Percentiles rank a stretch among this genome's conserved stretches.
phyloP scores from a whole-genome alignment of 306 rosid species.

The Rosa lucieae region DNA sequence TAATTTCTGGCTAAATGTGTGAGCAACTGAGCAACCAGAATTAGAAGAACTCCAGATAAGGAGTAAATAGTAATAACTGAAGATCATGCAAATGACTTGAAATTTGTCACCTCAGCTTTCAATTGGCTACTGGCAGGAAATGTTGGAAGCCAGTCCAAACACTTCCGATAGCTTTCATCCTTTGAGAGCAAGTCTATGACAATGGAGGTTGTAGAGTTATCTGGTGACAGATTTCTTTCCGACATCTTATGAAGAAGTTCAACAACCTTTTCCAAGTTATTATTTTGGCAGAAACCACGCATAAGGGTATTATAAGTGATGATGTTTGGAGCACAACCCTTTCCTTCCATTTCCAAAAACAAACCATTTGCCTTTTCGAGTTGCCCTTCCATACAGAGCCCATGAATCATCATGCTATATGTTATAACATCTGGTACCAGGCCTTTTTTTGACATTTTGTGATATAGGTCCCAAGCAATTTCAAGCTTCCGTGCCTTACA shows the following conservation, averaged over 20 bases:
- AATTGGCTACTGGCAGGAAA: constrained; percentile 22
- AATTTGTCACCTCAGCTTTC: constrained; percentile 2
- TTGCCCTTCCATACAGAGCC: constrained; percentile 38
- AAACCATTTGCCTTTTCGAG: constrained; percentile 42
- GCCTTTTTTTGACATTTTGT: constrained; percentile 25
- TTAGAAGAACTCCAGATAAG: neutral
- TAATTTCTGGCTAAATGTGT: constrained; percentile 12
- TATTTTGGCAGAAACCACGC: constrained; percentile 40
- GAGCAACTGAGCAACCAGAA: neutral
- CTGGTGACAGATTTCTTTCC: constrained; percentile 37
- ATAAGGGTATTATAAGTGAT: constrained; percentile 36
- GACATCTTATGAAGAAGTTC: constrained; percentile 48
- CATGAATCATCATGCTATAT: constrained; percentile 42
- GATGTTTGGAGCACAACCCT: constrained; percentile 41
- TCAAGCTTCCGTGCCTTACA: constrained; percentile 36
- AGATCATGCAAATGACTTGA: neutral
- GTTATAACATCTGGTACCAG: constrained; percentile 29
- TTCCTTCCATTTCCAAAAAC: constrained; percentile 38
- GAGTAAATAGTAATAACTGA: neutral
- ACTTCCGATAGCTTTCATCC: constrained; percentile 33
- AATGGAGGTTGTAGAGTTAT: constrained; percentile 30
- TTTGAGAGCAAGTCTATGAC: constrained; percentile 35
- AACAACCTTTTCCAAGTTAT: constrained; percentile 34
- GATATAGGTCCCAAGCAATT: constrained; percentile 36
- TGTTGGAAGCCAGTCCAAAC: constrained; percentile 43